phyloP scores from a whole-genome alignment of 768 basidiomycete species.

The Podaxis pistillaris region DNA sequence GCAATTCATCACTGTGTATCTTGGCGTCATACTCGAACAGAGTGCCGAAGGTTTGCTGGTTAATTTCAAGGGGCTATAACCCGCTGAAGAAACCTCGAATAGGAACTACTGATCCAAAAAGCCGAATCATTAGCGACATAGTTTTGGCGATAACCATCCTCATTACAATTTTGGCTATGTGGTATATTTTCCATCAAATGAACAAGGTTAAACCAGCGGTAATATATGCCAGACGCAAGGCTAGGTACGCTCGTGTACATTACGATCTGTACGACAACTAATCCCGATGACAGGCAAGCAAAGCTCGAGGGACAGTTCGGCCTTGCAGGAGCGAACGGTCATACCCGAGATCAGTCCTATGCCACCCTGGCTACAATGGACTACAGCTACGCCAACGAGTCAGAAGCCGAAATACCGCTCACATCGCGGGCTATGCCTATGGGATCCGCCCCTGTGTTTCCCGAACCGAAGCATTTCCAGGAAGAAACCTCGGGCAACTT shows the following conservation, averaged over 20 bases:
- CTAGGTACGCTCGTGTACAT: slow-evolving; percentile 42
- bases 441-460: background rate
- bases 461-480: slow-evolving; percentile 1
- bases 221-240: slow-evolving; percentile 71
- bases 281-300: slow-evolving; percentile 1
- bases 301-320: slow-evolving; percentile 2
- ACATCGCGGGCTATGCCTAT: slow-evolving; percentile 3
- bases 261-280: background rate
- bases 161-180: slow-evolving; percentile 76
- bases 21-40: slow-evolving; percentile 76
- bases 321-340: background rate
- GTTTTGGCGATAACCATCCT: slow-evolving; percentile 68
- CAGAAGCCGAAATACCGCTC: slow-evolving; percentile 12
- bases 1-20: slow-evolving; percentile 89
- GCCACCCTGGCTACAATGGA: background rate
- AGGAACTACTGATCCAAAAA: slow-evolving; percentile 41
- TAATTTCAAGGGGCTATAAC: background rate
- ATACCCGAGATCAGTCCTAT: background rate
- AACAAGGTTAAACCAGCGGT: slow-evolving; percentile 62
- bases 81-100: background rate
- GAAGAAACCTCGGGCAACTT: background rate
- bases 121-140: slow-evolving; percentile 64
- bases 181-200: slow-evolving; percentile 80
- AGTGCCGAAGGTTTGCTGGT: slow-evolving; percentile 31
- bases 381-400: background rate